Base-by-base conservation (phyloP, 768 basidiomycete species). In the Phaeotremella fagi region DNA sequence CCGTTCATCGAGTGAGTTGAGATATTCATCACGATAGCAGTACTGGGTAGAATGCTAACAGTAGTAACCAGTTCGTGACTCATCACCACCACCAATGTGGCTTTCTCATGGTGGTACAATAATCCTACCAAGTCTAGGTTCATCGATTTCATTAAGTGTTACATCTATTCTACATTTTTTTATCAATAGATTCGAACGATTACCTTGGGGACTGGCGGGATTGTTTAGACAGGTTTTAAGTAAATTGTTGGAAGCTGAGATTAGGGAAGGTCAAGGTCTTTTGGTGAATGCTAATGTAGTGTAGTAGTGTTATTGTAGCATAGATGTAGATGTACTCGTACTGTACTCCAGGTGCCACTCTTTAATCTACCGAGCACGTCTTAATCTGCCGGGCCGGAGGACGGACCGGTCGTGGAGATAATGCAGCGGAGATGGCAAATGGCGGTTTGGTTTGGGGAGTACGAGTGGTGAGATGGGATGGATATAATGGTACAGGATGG, bases 61-160 rank as follows among this genome's bases (percentile, higher is more conserved):
- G 14, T 36, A 70, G 68, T 63, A 66, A n/a, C n/a, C n/a, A n/a
- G n/a, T n/a, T n/a, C 65, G 58, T 41, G 68, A 70, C 44, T 54
- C 58, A 2, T 50, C 51, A 31, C 66, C 61, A 38, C 63, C 59
- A 16, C 48, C 37, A 2, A 44, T 59, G 46, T 70, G 68, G 68
- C 31, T 70, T 5, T 50, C 48, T 5, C 61, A 63, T 25, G 59
- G 63, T 12, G 63, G 63, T 11, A 54, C 60, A 41, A 61, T 65
- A 27, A 45, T 59, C 26, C 55, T 70, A n/a, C 68, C 66, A 9
- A 60, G 55, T 42, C 36, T 70, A 12, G 63, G 63, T 26, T 63
- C 59, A 3, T 57, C 62, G 2, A 28, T 52, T 18, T 50, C 46
- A 11, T 48, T 64, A 42, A 54, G 54, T 0, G 61, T 63, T 14